phyloP scores from a whole-genome alignment of 108 stramenopile genomes.

The Cyclotella atomus region DNA sequence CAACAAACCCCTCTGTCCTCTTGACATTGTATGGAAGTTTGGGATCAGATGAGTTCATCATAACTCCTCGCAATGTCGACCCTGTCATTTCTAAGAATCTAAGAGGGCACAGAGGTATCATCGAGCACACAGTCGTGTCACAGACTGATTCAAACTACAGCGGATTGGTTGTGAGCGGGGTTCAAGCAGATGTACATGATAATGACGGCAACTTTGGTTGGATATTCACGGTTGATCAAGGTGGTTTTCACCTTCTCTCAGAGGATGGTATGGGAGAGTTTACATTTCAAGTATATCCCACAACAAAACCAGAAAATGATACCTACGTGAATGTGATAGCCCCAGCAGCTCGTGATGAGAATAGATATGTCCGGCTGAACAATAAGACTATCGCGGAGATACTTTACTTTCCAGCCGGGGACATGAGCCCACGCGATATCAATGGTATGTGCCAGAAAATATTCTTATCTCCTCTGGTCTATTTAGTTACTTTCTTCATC shows the following conservation, averaged over 20 bases:
- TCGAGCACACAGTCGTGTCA: slow-evolving; percentile 33
- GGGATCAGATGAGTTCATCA: slow-evolving; percentile 31
- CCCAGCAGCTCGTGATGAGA: slow-evolving; percentile 19
- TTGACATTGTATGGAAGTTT: slow-evolving; percentile 28
- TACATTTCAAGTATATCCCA: slow-evolving; percentile 41
- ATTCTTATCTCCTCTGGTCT: no score
- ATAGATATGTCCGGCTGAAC: slow-evolving; percentile 6
- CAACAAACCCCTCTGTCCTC: slow-evolving; percentile 28
- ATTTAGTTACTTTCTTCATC: no score
- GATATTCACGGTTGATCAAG: slow-evolving; percentile 25
- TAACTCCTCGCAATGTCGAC: slow-evolving; percentile 28
- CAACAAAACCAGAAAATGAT: slow-evolving; percentile 18
- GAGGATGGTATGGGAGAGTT: slow-evolving; percentile 36
- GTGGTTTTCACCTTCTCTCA: slow-evolving; percentile 27
- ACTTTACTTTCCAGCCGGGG: background rate
- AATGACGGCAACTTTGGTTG: slow-evolving; percentile 45
- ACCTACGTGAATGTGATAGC: slow-evolving; percentile 26
- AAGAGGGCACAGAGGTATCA: slow-evolving; percentile 43
- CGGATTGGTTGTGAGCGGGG: slow-evolving; percentile 20
- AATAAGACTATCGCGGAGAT: background rate
- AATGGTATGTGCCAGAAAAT: no score
- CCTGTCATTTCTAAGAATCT: slow-evolving; percentile 47
- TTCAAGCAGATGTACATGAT: slow-evolving; percentile 35
- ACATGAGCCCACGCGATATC: background rate
- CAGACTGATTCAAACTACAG: slow-evolving; percentile 20